Conservation (phyloP, 164 flowering plant genomes). For the Saururus chinensis region DNA sequence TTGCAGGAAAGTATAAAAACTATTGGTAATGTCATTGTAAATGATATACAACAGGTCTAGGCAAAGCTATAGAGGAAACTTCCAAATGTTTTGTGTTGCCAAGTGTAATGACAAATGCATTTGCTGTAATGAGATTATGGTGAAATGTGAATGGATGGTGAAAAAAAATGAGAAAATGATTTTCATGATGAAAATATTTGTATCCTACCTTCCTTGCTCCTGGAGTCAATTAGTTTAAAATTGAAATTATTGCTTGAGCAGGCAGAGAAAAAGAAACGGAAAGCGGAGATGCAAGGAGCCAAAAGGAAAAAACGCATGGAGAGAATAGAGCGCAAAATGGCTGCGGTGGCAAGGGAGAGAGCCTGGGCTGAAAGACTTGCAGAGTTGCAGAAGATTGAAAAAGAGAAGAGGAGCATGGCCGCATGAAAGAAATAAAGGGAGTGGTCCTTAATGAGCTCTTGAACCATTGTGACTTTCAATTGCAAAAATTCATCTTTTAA, state of each 20-base stretch:
- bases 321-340: slow-evolving; percentile 66
- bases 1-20: too few relatives aligned
- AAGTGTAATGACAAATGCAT: too few relatives aligned
- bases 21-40: too few relatives aligned
- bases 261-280: slow-evolving; percentile 56
- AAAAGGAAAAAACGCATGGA: slow-evolving; percentile 32
- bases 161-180: too few relatives aligned
- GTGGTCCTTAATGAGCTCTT: background rate
- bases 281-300: slow-evolving; percentile 52
- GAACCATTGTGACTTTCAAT: background rate
- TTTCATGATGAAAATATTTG: too few relatives aligned
- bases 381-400: slow-evolving; percentile 55
- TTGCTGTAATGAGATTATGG: too few relatives aligned
- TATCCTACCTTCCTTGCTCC: too few relatives aligned
- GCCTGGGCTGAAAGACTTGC: slow-evolving; percentile 63
- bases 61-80: too few relatives aligned
- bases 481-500: background rate
- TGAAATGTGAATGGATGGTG: too few relatives aligned
- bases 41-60: too few relatives aligned
- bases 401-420: slow-evolving; percentile 37
- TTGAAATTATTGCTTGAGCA: slow-evolving; percentile 7
- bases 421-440: background rate
- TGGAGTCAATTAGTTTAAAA: too few relatives aligned
- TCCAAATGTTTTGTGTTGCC: too few relatives aligned
- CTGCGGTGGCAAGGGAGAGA: slow-evolving; percentile 76